Base-by-base conservation (phyloP, 176 grass and related monocot species). In the Juncus inflexus region DNA sequence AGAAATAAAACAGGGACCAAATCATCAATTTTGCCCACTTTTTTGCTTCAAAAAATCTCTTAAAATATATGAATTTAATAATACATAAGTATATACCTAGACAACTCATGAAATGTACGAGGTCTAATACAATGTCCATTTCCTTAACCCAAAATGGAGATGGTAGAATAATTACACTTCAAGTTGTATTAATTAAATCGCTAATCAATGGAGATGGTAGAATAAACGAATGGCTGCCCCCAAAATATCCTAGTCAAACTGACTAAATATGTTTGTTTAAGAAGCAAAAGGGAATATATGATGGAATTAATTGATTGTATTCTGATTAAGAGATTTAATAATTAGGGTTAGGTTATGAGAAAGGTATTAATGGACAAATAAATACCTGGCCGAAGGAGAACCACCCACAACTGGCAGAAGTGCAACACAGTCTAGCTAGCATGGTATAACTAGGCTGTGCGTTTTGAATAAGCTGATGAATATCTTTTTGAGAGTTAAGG, bases 101-200 rank as follows among this genome's bases (percentile, higher is more conserved):
- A 71, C 67, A 71, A 57, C 67, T 70, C 50, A 70, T 55, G 37
- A 70, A 58, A 58, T 58, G 52, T 70, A 70, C 67, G n/a, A 70
- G 53, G 13, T 70, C 66, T 58, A 42, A 36, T 70, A 12, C 37
- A 70, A 19, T 40, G 67, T 43, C 52, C 37, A 35, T 19, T 42
- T 70, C 14, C 52, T 40, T 70, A 56, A 16, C 54, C 67, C 39
- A 42, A 28, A 42, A 3, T 70, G 15, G n/a, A n/a, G n/a, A n/a
- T n/a, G n/a, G n/a, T n/a, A n/a, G n/a, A n/a, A n/a, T n/a, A n/a
- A n/a, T 35, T 15, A 70, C 39, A 59, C 15, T 6, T 71, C 53
- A 71, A 59, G 8, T 59, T 57, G 52, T 52, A 11, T 35, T 69
- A 12, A 42, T 35, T 42, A 42, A 57, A 71, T 11, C 6, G 14